Conservation (phyloP, 208 protist species). For the Leishmania martiniquensis region DNA sequence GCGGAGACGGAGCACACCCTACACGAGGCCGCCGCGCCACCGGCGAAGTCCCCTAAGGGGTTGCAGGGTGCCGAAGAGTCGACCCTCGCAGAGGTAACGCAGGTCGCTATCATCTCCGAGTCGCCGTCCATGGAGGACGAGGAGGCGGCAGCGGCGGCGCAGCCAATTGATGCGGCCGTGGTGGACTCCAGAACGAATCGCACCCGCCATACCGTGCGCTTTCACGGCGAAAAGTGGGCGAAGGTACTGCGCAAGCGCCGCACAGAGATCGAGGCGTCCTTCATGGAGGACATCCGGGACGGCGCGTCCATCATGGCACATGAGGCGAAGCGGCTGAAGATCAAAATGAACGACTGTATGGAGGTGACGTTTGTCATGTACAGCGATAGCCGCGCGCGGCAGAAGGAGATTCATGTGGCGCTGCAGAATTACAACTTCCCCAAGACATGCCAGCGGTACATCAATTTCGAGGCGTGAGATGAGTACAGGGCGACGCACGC, state of each 20-base stretch:
- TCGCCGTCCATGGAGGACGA: neutral
- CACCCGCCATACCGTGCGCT: slow-evolving; percentile 57
- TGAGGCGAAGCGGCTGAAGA: slow-evolving; percentile 36
- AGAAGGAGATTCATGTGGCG: slow-evolving; percentile 36
- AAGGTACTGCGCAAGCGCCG: slow-evolving; percentile 29
- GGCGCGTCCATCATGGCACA: slow-evolving; percentile 28
- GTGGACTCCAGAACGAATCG: slow-evolving; percentile 22
- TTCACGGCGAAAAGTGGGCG: slow-evolving; percentile 56
- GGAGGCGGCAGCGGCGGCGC: neutral
- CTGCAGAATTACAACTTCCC: slow-evolving; percentile 55
- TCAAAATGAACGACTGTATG: slow-evolving; percentile 43
- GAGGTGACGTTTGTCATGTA: slow-evolving; percentile 48
- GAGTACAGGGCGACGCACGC: neutral
- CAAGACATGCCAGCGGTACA: slow-evolving; percentile 39
- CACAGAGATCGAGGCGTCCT: slow-evolving; percentile 26
- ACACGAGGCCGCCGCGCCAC: slow-evolving; percentile 4
- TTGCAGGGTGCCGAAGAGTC: neutral
- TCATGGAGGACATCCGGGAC: slow-evolving; percentile 46
- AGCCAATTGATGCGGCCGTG: slow-evolving; percentile 3
- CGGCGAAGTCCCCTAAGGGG: neutral
- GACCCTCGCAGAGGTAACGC: neutral
- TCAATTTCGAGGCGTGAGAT: slow-evolving; percentile 7
- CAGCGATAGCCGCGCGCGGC: slow-evolving; percentile 25
- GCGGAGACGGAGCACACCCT: neutral
- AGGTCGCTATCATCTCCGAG: too few relatives aligned